Percentiles rank a stretch among this genome's conserved stretches.
These are phyloP conservation scores for Podila clonocystis DNA, from an alignment of 192 early-diverging fungal genomes.

Conservation along the genomic window DNA sequence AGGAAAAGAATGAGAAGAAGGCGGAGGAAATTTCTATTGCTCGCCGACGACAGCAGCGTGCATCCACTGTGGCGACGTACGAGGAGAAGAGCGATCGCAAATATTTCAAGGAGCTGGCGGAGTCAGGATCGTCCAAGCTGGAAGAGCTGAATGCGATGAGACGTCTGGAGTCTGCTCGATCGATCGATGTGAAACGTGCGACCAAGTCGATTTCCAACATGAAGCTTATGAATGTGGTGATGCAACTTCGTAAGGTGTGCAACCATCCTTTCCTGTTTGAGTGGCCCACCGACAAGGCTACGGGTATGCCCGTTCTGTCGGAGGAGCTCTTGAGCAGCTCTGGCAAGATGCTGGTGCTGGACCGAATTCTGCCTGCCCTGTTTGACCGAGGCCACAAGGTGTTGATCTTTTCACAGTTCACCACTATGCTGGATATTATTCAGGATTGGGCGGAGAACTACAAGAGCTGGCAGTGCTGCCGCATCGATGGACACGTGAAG, in stretches of 20 bases:
- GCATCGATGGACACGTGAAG: conserved; percentile 87
- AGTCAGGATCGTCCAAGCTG: conserved; percentile 15
- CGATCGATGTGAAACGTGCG: conserved; percentile 29
- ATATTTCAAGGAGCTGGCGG: conserved; percentile 59
- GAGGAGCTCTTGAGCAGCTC: conserved; percentile 73
- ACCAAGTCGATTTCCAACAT: conserved; percentile 69
- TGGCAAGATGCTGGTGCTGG: conserved; percentile 90
- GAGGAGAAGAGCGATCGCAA: conserved; percentile 50
- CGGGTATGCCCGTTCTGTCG: conserved; percentile 57
- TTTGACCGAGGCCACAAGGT: conserved; percentile 90
- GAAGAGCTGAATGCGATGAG: background rate
- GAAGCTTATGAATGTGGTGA: conserved; percentile 85
- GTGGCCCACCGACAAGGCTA: conserved; percentile 74
- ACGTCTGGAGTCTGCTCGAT: conserved; percentile 14
- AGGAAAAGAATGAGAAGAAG: background rate
- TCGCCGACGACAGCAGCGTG: conserved; percentile 16
- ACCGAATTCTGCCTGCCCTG: conserved; percentile 82
- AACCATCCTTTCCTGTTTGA: conserved; percentile 97
- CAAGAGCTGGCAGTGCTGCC: conserved; percentile 83
- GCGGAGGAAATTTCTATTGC: background rate
- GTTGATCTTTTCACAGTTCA: conserved; percentile 94
- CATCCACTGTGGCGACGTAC: conserved; percentile 21
- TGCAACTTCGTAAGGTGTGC: conserved; percentile 96
- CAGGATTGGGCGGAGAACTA: conserved; percentile 89
- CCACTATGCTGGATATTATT: conserved; percentile 88